A percentile compares a stretch with the other conserved stretches of the same genome.
Evolutionary conservation across 116 monocot genomes (phyloP).

Genomic region (Iris pallida): DNA sequence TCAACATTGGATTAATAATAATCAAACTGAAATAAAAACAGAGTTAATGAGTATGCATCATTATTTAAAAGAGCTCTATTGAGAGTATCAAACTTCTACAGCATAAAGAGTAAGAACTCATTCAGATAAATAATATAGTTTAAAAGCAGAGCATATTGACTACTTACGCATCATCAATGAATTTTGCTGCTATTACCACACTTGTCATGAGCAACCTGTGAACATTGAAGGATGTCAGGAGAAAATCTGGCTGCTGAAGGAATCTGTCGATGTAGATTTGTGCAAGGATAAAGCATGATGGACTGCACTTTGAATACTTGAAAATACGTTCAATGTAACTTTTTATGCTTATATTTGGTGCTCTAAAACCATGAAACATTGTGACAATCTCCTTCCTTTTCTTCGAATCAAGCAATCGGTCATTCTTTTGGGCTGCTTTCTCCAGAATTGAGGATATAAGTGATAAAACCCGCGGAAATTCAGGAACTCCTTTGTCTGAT

Average conservation of each 20-base stretch:
- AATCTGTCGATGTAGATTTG: slow-evolving; percentile 66
- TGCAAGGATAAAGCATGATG: slow-evolving; percentile 69
- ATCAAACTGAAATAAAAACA: too few relatives aligned
- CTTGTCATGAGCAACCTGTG: slow-evolving; percentile 65
- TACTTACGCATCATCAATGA: slow-evolving; percentile 77
- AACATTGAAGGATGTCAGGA: slow-evolving; percentile 57
- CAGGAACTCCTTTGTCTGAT: slow-evolving; percentile 25
- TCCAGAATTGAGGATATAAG: slow-evolving; percentile 51
- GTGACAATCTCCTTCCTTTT: slow-evolving; percentile 28
- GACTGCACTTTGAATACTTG: slow-evolving; percentile 75
- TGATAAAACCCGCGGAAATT: slow-evolving; percentile 43
- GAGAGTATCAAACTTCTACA: not conserved
- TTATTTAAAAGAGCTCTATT: too few relatives aligned
- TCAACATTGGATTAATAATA: too few relatives aligned
- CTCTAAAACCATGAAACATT: slow-evolving; percentile 60
- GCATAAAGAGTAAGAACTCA: not conserved
- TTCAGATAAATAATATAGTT: not conserved
- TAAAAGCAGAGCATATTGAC: not conserved
- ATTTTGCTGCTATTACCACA: slow-evolving; percentile 62
- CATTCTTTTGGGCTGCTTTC: slow-evolving; percentile 39
- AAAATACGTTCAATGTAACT: slow-evolving; percentile 63
- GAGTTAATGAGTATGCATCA: too few relatives aligned
- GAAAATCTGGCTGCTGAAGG: slow-evolving; percentile 39
- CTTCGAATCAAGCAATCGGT: slow-evolving; percentile 29
- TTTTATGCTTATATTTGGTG: slow-evolving; percentile 44